A percentile compares a stretch with the other conserved stretches of the same genome.
Evolutionary conservation across 768 basidiomycete genomes (phyloP).

Genomic region (Pisolithus tinctorius): DNA sequence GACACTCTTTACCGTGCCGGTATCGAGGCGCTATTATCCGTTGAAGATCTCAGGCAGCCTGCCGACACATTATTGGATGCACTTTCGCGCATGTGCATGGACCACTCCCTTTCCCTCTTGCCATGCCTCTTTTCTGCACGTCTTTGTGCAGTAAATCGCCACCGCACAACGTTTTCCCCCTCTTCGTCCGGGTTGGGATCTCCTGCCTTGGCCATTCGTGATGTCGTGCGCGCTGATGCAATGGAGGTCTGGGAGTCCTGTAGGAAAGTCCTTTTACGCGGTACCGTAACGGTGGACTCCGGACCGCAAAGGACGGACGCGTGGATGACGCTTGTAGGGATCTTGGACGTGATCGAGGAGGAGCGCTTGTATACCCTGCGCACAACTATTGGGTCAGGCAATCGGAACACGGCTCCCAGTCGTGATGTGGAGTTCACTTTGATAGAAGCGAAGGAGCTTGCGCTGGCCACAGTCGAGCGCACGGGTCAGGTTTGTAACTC

Average conservation of each 20-base stretch:
- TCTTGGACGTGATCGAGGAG: no score
- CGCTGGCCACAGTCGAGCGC: conserved; percentile 30
- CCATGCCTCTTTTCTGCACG: no score
- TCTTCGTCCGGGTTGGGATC: not conserved
- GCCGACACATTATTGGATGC: conserved; percentile 32
- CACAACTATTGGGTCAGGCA: no score
- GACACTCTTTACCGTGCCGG: conserved; percentile 37
- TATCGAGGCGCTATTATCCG: conserved; percentile 29
- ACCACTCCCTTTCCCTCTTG: conserved; percentile 18
- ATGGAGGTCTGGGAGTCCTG: not conserved
- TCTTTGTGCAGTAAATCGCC: no score
- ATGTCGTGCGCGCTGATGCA: conserved; percentile 15
- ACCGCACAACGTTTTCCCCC: conserved; percentile 44
- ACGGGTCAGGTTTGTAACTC: conserved; percentile 11
- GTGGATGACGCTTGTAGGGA: no score
- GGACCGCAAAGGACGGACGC: no score
- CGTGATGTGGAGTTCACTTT: conserved; percentile 8
- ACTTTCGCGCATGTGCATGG: conserved; percentile 18
- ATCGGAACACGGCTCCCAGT: not conserved
- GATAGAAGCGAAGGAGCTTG: conserved; percentile 26
- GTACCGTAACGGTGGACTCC: no score
- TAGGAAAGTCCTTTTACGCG: no score
- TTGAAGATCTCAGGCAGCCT: conserved; percentile 56
- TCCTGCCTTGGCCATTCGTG: conserved; percentile 5
- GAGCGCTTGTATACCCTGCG: no score